Conservation (phyloP, 306 rosid species). For the Inga oerstediana region DNA sequence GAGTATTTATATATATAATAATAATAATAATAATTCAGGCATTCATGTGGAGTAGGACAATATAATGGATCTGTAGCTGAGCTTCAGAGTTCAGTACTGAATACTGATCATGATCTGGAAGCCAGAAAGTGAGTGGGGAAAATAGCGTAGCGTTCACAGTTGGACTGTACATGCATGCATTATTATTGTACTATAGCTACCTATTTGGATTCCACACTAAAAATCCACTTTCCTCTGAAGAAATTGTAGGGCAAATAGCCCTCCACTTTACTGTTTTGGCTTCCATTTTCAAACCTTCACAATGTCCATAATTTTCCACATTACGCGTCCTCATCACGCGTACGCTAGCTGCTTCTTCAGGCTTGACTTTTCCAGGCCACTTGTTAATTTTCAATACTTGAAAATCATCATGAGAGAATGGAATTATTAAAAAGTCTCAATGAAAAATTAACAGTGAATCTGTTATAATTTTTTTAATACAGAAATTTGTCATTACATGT, state of each 20-base stretch:
- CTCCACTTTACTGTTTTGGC: background rate
- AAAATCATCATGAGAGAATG: too few species aligned
- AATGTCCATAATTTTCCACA: background rate
- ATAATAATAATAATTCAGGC: background rate
- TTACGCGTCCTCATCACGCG: background rate
- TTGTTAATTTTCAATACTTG: too few species aligned
- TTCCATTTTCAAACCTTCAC: background rate
- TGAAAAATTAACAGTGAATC: too few species aligned
- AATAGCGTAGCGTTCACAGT: background rate
- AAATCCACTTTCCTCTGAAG: background rate
- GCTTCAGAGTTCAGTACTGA: background rate
- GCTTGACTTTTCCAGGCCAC: background rate
- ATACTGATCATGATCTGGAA: background rate
- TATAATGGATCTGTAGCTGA: background rate
- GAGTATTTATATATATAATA: too few species aligned
- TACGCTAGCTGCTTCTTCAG: background rate
- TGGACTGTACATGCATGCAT: slow-evolving; percentile 5
- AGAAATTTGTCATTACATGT: too few species aligned
- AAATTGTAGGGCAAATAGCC: background rate
- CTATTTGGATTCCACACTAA: background rate
- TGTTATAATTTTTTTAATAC: too few species aligned
- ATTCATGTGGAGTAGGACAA: slow-evolving; percentile 5
- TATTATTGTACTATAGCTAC: slow-evolving; percentile 4
- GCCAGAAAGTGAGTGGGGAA: background rate
- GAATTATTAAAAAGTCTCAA: too few species aligned